These are phyloP conservation scores for Bruguiera parviflora DNA, from an alignment of 345 rosid species.

Conservation along the genomic window DNA sequence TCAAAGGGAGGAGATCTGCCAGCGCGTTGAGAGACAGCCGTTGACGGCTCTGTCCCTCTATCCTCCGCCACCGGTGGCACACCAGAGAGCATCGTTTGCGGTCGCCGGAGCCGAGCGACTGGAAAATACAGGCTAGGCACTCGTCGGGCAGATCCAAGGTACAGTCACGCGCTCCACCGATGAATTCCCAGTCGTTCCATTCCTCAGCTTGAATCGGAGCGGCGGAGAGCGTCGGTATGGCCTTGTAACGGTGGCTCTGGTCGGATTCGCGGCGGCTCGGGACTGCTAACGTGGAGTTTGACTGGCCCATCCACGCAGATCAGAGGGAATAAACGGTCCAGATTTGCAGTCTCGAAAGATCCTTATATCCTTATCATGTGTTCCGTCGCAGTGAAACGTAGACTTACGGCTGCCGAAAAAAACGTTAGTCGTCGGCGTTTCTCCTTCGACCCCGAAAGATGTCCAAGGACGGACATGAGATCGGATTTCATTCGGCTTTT, in stretches of 20 bases:
- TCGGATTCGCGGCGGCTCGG: slow-evolving; percentile 36
- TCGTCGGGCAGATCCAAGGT: slow-evolving; percentile 28
- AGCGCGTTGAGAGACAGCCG: not conserved
- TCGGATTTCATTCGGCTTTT: slow-evolving; percentile 36
- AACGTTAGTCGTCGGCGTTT: not conserved
- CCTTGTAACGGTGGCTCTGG: slow-evolving; percentile 29
- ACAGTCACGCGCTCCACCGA: slow-evolving; percentile 35
- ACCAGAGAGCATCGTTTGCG: slow-evolving; percentile 34
- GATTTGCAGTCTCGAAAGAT: slow-evolving; percentile 3
- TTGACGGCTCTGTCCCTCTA: slow-evolving; percentile 20
- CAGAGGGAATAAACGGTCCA: slow-evolving; percentile 1
- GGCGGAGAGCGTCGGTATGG: slow-evolving; percentile 26
- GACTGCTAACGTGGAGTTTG: slow-evolving; percentile 53
- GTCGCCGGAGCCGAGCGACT: slow-evolving; percentile 24
- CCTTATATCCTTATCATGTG: not conserved
- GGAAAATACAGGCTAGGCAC: slow-evolving; percentile 33
- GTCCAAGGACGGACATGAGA: slow-evolving; percentile 40
- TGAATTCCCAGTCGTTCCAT: not conserved
- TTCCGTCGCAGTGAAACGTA: not conserved
- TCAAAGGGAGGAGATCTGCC: slow-evolving; percentile 14
- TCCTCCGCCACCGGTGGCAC: slow-evolving; percentile 33
- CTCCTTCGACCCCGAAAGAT: not conserved
- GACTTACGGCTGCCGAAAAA: not conserved
- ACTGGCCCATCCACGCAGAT: slow-evolving; percentile 67
- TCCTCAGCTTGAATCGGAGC: slow-evolving; percentile 35